phyloP scores from a whole-genome alignment of 2,329 filamentous ascomycete genomes.

The Nigrospora oryzae region DNA sequence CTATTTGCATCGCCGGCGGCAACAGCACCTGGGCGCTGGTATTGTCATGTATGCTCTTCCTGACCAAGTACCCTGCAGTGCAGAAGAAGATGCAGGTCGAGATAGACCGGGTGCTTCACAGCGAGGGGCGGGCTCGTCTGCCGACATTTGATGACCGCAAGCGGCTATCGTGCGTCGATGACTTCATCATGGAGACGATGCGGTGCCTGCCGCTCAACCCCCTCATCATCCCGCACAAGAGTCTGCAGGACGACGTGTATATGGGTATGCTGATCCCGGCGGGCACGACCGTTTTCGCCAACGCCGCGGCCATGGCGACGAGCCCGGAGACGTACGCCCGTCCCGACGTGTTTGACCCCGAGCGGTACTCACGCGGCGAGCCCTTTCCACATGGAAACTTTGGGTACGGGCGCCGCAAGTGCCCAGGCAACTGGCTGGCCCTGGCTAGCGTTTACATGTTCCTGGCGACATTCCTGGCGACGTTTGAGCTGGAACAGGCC shows the following conservation, averaged over 20 bases:
- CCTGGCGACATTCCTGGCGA: constrained; percentile 28
- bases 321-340: constrained; percentile 29
- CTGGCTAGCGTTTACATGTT: constrained; percentile 32
- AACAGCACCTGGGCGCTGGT: constrained; percentile 35
- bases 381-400: constrained; percentile 38
- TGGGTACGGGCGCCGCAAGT: constrained; percentile 43
- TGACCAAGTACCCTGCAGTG: constrained; percentile 6
- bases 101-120: constrained; percentile 16
- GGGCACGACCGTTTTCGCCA: constrained; percentile 36
- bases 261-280: constrained; percentile 46
- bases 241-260: constrained; percentile 35
- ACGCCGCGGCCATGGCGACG: constrained; percentile 34
- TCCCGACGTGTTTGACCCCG: constrained; percentile 35
- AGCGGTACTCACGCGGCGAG: constrained; percentile 32
- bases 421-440: constrained; percentile 41
- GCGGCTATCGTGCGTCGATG: constrained; percentile 19
- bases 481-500: constrained; percentile 23
- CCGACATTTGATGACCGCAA: constrained; percentile 23
- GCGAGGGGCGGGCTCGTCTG: constrained; percentile 12
- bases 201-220: constrained; percentile 22
- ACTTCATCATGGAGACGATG: constrained; percentile 20
- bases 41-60: constrained; percentile 9
- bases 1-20: constrained; percentile 37
- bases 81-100: constrained; percentile 4
- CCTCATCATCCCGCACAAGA: constrained; percentile 32